Base-by-base conservation (phyloP, 108 stramenopile genomes). In the Nitzschia sp. region DNA sequence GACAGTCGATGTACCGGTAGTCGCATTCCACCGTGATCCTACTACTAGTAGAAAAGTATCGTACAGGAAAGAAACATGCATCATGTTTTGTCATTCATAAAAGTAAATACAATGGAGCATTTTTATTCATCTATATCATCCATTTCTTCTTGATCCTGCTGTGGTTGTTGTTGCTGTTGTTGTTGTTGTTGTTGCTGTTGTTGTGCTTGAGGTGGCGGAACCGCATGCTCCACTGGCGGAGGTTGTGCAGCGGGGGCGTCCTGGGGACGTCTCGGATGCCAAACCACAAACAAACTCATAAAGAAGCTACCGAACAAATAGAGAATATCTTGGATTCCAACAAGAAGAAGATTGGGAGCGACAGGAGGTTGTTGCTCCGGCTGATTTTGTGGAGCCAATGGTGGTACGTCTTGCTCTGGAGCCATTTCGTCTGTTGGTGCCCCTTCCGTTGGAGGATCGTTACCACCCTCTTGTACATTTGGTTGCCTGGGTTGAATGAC, bases 201-300 rank as follows among this genome's bases (percentile, higher is more conserved):
- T 3, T 1, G 29, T 3, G 29, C 3, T 34, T 34, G 29, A 3
- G 1, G 29, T 15, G 9, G 12, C 43, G 43, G 43, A 44, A 6
- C 48, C 3, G 17, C 19, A 50, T 1, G 15, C 6, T 50, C 15
- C 17, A 3, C 29, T 34, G 29, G 29, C 29, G n/a, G n/a, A n/a
- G n/a, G n/a, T n/a, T 34, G 29, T 34, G 29, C 17, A 17, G 14
- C 46, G 6, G 2, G 57, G 2, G 15, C 37, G 3, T 14, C 14
- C 15, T 39, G 64, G 10, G 20, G 64, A 20, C 52, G 42, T 43
- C 57, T 61, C 24, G 74, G 70, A 11, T 71, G 53, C 80, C 80
- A 80, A 70, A 75, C 71, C 44, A 74, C 74, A 57, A 80, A 75
- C 22, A 80, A 75, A 41, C 66, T 68, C 8, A 80, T 22, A 14